phyloP scores from a whole-genome alignment of 2,329 filamentous ascomycete genomes.

The Epichloe festucae region DNA sequence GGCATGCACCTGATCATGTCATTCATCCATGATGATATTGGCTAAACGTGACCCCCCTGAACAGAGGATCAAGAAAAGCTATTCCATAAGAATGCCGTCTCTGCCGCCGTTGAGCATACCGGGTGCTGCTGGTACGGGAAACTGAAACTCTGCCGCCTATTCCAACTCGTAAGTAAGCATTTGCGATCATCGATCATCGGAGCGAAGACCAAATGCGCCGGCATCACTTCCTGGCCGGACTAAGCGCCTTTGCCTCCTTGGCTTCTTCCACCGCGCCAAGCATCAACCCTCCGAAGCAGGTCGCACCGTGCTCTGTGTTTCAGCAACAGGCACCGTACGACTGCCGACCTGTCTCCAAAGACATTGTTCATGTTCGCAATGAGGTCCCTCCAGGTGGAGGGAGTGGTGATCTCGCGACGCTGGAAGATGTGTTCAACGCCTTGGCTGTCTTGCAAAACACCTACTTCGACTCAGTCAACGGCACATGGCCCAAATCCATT shows the following conservation, averaged over 20 bases:
- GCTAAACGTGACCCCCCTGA: too few relatives aligned
- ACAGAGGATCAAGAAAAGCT: too few relatives aligned
- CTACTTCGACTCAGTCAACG: slow-evolving; percentile 67
- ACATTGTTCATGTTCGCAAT: background rate
- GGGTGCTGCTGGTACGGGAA: too few relatives aligned
- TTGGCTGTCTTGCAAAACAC: slow-evolving; percentile 62
- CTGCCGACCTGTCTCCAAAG: background rate
- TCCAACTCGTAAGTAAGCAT: too few relatives aligned
- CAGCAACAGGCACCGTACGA: background rate
- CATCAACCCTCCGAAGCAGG: background rate
- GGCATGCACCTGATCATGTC: too few relatives aligned
- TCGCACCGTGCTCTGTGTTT: slow-evolving; percentile 2
- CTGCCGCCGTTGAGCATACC: too few relatives aligned
- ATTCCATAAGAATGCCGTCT: too few relatives aligned
- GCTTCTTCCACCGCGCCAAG: background rate
- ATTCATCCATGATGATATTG: too few relatives aligned
- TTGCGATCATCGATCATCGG: background rate
- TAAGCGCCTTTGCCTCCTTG: background rate
- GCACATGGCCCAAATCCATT: slow-evolving; percentile 74
- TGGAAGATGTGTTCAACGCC: slow-evolving; percentile 45
- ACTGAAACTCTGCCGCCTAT: too few relatives aligned
- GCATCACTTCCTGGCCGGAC: background rate
- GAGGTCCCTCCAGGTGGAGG: too few relatives aligned
- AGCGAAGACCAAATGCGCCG: background rate
- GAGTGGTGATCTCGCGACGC: slow-evolving; percentile 11